Evolutionary conservation across 495 filamentous ascomycete species (phyloP), one percentile per base, ranked within the genome.

Genomic region (Arthonia radiata): DNA sequence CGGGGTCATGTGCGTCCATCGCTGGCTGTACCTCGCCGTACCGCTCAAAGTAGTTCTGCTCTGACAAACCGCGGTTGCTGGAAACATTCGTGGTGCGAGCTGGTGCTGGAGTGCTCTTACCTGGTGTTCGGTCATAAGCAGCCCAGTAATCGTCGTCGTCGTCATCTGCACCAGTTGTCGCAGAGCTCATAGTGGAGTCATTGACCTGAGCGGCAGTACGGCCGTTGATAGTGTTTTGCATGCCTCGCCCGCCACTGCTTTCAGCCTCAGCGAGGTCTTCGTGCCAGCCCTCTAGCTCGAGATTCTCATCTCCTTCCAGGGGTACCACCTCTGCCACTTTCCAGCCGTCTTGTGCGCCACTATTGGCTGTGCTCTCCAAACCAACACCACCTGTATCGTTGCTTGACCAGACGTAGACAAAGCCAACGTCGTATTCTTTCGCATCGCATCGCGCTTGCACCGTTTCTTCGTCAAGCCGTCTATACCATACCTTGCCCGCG

Each of bases 111-210:
- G 80, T 83, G n/a, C n/a, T n/a, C 18, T 65, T 57, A 5, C 64
- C 64, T 1, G 77, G 76, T 7, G 79, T 86, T 5, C 68, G 64
- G 53, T 93, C 86, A 43, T 97, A 97, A 34, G 71, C 70, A 16
- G 70, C 78, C 86, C 86, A 97, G 47, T 94, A 97, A 37, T 68
- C 75, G 34, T 81, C 81, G 32, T 92, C 81, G 16, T 89, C 78
- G 11, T 77, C 39, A 9, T 33, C 71, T 0, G 73, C 71, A 0
- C 60, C 58, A 2, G n/a, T 53, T 43, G 7, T 56, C 47, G 0
- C 40, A 30, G 8, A 30, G 30, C 8, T 41, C 31, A 25, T 54
- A n/a, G n/a, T n/a, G n/a, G n/a, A n/a, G n/a, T n/a, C n/a, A n/a
- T n/a, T n/a, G n/a, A n/a, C n/a, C n/a, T n/a, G n/a, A n/a, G n/a